Conservation (phyloP, 2,329 filamentous ascomycete species). For the Calonectria leucothoes region DNA sequence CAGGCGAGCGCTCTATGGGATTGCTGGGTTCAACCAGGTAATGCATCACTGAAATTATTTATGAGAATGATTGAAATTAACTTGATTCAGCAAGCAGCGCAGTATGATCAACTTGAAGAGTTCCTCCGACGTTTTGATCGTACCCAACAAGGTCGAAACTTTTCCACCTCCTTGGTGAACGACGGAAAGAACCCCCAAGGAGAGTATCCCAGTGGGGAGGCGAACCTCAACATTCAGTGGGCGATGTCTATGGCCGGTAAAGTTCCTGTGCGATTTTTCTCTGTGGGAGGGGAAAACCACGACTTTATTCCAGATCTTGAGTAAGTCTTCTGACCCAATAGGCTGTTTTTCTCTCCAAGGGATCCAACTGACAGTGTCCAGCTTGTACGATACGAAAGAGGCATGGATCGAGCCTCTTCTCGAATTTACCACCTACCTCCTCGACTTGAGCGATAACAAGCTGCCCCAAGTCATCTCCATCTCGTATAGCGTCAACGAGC, state of each 20-base stretch:
- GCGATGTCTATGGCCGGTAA: slow-evolving; percentile 48
- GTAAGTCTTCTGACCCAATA: slow-evolving; percentile 37
- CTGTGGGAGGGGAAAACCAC: slow-evolving; percentile 46
- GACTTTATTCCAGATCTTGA: slow-evolving; percentile 49
- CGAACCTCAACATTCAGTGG: slow-evolving; percentile 53
- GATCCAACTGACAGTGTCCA: background rate
- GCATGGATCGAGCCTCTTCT: slow-evolving; percentile 74
- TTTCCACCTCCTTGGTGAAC: slow-evolving; percentile 68
- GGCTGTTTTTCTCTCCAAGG: background rate
- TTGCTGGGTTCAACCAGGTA: slow-evolving; percentile 59
- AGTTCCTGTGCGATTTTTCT: slow-evolving; percentile 48
- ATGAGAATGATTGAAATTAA: slow-evolving; percentile 11
- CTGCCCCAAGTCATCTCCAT: slow-evolving; percentile 74
- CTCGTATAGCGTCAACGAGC: slow-evolving; percentile 79
- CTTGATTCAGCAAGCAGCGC: slow-evolving; percentile 57
- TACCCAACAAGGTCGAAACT: slow-evolving; percentile 62
- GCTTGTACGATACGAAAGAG: slow-evolving; percentile 44
- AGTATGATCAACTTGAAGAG: slow-evolving; percentile 63
- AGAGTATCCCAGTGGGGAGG: slow-evolving; percentile 46
- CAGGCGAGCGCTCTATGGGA: slow-evolving; percentile 73
- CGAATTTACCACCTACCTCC: slow-evolving; percentile 70
- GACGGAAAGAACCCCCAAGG: slow-evolving; percentile 64
- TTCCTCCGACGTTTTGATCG: slow-evolving; percentile 68
- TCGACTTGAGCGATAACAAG: slow-evolving; percentile 62
- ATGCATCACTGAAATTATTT: background rate